These are phyloP conservation scores for Suillus americanus DNA, from an alignment of 768 basidiomycete genomes.

Conservation along the genomic window DNA sequence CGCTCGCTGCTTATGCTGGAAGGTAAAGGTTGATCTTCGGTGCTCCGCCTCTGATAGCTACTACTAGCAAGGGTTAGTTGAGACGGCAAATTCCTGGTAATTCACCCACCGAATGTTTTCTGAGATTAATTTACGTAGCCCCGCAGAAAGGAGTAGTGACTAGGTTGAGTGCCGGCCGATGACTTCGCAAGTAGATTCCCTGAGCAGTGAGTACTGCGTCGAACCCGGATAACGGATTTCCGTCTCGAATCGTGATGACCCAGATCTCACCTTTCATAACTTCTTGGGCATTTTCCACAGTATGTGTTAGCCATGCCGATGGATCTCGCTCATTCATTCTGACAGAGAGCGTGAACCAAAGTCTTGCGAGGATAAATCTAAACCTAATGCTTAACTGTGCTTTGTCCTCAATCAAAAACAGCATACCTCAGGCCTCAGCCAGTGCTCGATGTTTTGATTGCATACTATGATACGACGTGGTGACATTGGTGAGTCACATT, in stretches of 20 bases:
- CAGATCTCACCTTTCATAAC: conserved; percentile 60
- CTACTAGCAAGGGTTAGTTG: conserved; percentile 1
- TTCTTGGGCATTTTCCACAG: conserved; percentile 50
- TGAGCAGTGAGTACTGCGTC: too few relatives aligned
- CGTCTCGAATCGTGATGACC: conserved; percentile 41
- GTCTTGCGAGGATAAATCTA: conserved; percentile 62
- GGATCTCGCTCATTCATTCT: conserved; percentile 36
- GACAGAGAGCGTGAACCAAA: conserved; percentile 64
- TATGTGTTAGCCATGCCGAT: conserved; percentile 33
- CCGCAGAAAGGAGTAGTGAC: neutral
- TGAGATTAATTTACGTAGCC: conserved; percentile 22
- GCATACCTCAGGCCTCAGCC: conserved; percentile 59
- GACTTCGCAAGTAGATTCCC: conserved; percentile 72
- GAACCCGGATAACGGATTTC: conserved; percentile 32
- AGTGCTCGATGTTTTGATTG: too few relatives aligned
- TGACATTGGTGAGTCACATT: too few relatives aligned
- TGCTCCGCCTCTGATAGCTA: conserved; percentile 17
- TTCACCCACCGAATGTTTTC: conserved; percentile 62
- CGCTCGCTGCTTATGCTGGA: conserved; percentile 55
- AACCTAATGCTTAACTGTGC: neutral
- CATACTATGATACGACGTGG: too few relatives aligned
- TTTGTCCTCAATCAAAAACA: neutral
- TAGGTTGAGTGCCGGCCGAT: conserved; percentile 46
- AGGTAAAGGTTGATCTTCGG: conserved; percentile 56
- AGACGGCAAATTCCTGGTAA: conserved; percentile 59